Evolutionary conservation across 2,329 filamentous ascomycete species (phyloP), one percentile per base, ranked within the genome.

Genomic region (Chaetomiaceae sp.): DNA sequence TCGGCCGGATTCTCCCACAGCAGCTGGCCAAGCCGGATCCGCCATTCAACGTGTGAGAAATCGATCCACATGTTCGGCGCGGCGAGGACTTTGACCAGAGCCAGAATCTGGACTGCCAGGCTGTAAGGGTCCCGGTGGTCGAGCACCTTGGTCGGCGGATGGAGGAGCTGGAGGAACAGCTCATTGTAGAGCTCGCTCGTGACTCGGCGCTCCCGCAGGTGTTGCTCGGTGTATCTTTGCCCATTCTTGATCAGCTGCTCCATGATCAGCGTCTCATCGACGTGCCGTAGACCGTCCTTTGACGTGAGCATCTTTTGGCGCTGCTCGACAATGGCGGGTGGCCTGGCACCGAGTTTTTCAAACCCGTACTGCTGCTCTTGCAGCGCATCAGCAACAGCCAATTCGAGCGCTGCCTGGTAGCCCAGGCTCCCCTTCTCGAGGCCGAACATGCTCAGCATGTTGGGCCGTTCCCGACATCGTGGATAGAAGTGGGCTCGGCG

Each of bases 31-130:
- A 90, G 73, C 12, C 85, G 77, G 54, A 90, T 85, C 34, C 87
- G 79, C 85, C 85, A 89, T 65, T 89, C 86, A 6, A 89, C 83
- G 29, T 84, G 77, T 19, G 84, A 86, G 59, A 90, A 87, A 67
- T 90, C 85, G 47, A 87, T 78, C 87, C 87, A 90, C 42, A 88
- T 79, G 52, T 85, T 84, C 50, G 83, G 77, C 7, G 81, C 72
- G 0, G 79, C 80, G 40, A 90, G 75, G 9, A 86, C 79, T 64
- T 82, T 82, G 42, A 89, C 76, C 17, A 90, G 70, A 4, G 83
- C 80, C 59, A 84, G 76, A 52, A 89, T 88, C 64, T 90, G 87
- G 33, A 87, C 83, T 39, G 84, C 77, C 19, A 90, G 71, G 50
- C 85, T 81, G 62, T 81, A 79, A 4, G 79, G 81, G 61, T 85